Evolutionary conservation across 2,329 filamentous ascomycete genomes (phyloP).

Genomic region (Stenocarpella maydis): DNA sequence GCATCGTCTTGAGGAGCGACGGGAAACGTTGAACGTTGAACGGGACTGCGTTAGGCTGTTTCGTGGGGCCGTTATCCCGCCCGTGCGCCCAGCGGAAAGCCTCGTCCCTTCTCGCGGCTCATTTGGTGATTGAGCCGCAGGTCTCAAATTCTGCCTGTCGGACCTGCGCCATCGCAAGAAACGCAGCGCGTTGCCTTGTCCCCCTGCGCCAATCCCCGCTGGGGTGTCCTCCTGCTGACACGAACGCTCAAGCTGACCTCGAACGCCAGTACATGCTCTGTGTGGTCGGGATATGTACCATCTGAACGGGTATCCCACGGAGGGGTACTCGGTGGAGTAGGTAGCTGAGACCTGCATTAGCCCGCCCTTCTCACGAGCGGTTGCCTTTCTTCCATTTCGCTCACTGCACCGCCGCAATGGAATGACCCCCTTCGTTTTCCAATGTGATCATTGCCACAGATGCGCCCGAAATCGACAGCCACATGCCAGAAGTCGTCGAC

Average conservation of each 20-base stretch:
- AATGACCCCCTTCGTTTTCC: slow-evolving; percentile 13
- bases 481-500: not conserved
- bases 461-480: not conserved
- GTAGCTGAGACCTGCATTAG: slow-evolving; percentile 23
- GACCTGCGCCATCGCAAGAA: slow-evolving; percentile 27
- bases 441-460: not conserved
- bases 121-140: slow-evolving; percentile 28
- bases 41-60: slow-evolving; percentile 15
- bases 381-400: slow-evolving; percentile 34
- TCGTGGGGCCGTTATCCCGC: not conserved
- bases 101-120: slow-evolving; percentile 21
- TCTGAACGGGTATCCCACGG: not conserved
- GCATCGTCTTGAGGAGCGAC: not conserved
- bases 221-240: slow-evolving; percentile 11
- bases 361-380: slow-evolving; percentile 18
- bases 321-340: slow-evolving; percentile 13
- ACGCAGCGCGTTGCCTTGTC: slow-evolving; percentile 25
- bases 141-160: slow-evolving; percentile 26
- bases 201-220: not conserved
- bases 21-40: not conserved
- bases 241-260: not conserved
- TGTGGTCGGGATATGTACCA: not conserved
- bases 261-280: not conserved
- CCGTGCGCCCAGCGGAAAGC: slow-evolving; percentile 32
- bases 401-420: slow-evolving; percentile 18